Evolutionary conservation across 2,329 filamentous ascomycete genomes (phyloP).

Genomic region (Fusarium lyarnte): DNA sequence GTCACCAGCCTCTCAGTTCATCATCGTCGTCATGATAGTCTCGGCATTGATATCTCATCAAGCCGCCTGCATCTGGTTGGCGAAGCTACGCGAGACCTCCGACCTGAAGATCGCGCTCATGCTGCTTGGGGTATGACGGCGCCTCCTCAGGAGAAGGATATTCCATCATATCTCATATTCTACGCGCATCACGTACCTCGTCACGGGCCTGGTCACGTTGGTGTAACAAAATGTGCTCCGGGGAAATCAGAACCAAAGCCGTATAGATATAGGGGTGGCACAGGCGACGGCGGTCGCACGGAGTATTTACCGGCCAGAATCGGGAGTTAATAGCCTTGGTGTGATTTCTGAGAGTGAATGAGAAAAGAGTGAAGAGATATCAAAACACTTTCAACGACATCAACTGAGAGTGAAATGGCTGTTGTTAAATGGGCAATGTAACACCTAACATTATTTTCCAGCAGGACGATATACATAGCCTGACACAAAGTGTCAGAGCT

Average conservation of each 20-base stretch:
- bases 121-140: constrained; percentile 32
- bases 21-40: constrained; percentile 1
- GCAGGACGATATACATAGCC: neutral
- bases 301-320: neutral
- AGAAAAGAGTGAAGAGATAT: constrained; percentile 6
- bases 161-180: constrained; percentile 24
- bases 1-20: neutral
- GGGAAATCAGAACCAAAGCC: neutral
- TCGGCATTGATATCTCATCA: neutral
- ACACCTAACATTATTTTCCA: neutral
- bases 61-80: constrained; percentile 28
- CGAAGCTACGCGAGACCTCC: constrained; percentile 30
- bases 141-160: constrained; percentile 1
- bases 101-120: constrained; percentile 18
- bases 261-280: constrained; percentile 1
- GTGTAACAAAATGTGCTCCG: constrained; percentile 25
- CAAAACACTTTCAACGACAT: neutral
- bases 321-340: neutral
- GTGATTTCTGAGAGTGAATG: neutral
- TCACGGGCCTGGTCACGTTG: constrained; percentile 26
- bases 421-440: neutral
- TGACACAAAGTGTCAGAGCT: neutral
- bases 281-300: constrained; percentile 2
- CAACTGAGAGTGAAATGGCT: neutral
- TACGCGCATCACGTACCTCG: constrained; percentile 18